Conservation (phyloP, 495 filamentous ascomycete genomes). For the Aspergillus wentii region DNA sequence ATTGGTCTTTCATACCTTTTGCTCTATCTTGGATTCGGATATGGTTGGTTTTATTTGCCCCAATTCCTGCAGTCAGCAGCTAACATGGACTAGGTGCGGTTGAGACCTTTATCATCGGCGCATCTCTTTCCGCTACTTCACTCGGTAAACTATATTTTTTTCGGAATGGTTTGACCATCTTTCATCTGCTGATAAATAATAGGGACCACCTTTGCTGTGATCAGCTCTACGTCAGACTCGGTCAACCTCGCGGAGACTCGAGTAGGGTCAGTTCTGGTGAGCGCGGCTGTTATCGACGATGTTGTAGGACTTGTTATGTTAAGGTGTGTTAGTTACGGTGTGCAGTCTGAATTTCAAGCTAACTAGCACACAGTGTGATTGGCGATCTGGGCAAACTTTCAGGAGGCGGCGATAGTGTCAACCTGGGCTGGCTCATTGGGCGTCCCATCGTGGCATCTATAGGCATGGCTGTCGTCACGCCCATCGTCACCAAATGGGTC, state of each 20-base stretch:
- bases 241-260: slow-evolving; percentile 25
- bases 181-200: background rate
- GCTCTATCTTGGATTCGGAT: slow-evolving; percentile 25
- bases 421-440: slow-evolving; percentile 37
- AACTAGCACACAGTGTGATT: slow-evolving; percentile 36
- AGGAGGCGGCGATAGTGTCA: slow-evolving; percentile 23
- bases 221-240: slow-evolving; percentile 18
- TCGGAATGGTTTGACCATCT: background rate
- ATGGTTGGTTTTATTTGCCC: slow-evolving; percentile 13
- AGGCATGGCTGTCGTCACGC: slow-evolving; percentile 45
- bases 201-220: slow-evolving; percentile 31
- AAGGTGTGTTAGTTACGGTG: slow-evolving; percentile 24
- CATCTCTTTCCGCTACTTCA: slow-evolving; percentile 26
- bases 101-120: slow-evolving; percentile 33
- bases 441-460: slow-evolving; percentile 53
- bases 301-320: slow-evolving; percentile 74
- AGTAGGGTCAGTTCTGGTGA: slow-evolving; percentile 32
- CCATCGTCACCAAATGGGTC: slow-evolving; percentile 41
- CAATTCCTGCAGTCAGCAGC: background rate
- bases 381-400: slow-evolving; percentile 32
- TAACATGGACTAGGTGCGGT: slow-evolving; percentile 19
- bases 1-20: slow-evolving; percentile 28
- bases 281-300: slow-evolving; percentile 77
- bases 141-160: slow-evolving; percentile 14
- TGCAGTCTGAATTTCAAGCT: background rate